phyloP scores from a whole-genome alignment of 164 flowering plant species.

The Pachysandra terminalis region DNA sequence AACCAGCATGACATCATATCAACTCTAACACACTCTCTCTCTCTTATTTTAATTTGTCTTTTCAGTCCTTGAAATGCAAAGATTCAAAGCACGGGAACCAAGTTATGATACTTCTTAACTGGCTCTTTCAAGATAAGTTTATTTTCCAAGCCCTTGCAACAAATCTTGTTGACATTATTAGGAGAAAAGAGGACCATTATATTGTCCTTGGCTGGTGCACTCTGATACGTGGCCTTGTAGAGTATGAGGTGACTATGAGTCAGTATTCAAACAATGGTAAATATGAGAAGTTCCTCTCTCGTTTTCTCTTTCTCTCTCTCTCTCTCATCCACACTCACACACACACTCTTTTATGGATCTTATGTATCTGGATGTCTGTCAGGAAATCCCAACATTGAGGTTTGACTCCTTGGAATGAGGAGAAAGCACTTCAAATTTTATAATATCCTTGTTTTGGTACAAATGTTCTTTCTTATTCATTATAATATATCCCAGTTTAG shows the following conservation, averaged over 20 bases:
- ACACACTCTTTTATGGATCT: no score
- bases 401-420: neutral
- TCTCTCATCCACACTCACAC: no score
- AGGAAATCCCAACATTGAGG: neutral
- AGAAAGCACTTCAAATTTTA: no score
- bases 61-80: conserved; percentile 52
- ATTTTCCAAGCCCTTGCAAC: conserved; percentile 41
- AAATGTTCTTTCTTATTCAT: neutral
- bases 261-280: conserved; percentile 40
- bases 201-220: conserved; percentile 80
- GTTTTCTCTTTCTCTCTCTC: no score
- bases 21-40: neutral
- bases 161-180: conserved; percentile 42
- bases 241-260: conserved; percentile 29
- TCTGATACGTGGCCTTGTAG: conserved; percentile 52
- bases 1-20: neutral
- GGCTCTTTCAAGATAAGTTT: conserved; percentile 75
- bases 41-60: neutral
- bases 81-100: conserved; percentile 46
- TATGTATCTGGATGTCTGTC: no score
- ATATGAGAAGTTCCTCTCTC: conserved; percentile 2
- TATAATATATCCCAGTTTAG: neutral
- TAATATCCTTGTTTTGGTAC: no score
- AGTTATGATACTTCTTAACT: conserved; percentile 50
- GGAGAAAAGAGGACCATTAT: conserved; percentile 59